Conservation (phyloP, 768 basidiomycete species). For the Pleurotus tuber-regium region DNA sequence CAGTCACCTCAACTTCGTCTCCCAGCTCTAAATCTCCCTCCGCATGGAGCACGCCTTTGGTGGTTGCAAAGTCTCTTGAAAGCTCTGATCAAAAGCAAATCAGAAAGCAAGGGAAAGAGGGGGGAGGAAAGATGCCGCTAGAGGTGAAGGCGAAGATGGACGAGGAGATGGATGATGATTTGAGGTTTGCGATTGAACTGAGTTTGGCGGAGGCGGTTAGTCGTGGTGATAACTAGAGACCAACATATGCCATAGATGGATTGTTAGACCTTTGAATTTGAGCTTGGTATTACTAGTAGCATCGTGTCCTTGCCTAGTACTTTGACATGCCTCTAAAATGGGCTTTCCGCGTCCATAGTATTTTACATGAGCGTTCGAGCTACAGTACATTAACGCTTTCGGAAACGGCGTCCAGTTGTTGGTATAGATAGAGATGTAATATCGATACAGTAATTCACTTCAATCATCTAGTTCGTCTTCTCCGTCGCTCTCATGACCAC, state of each 20-base stretch:
- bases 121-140: slow-evolving; percentile 11
- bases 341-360: no score
- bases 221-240: slow-evolving; percentile 32
- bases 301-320: no score
- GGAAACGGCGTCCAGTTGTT: no score
- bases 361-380: no score
- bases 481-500: slow-evolving; percentile 15
- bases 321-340: no score
- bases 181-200: slow-evolving; percentile 63
- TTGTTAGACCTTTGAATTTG: no score
- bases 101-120: no score
- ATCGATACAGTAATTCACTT: no score
- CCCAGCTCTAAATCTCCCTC: slow-evolving; percentile 21
- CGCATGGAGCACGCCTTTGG: slow-evolving; percentile 40
- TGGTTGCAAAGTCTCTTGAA: slow-evolving; percentile 12
- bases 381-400: no score
- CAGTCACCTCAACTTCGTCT: slow-evolving; percentile 13
- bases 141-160: slow-evolving; percentile 7
- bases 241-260: no score
- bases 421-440: no score
- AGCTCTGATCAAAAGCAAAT: slow-evolving; percentile 8
- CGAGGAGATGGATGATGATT: slow-evolving; percentile 59
- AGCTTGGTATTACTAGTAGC: no score
- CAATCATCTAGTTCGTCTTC: slow-evolving; percentile 14
- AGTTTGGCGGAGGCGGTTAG: slow-evolving; percentile 67